Conservation (phyloP, 305 asterid species). For the Rubia peregrina region DNA sequence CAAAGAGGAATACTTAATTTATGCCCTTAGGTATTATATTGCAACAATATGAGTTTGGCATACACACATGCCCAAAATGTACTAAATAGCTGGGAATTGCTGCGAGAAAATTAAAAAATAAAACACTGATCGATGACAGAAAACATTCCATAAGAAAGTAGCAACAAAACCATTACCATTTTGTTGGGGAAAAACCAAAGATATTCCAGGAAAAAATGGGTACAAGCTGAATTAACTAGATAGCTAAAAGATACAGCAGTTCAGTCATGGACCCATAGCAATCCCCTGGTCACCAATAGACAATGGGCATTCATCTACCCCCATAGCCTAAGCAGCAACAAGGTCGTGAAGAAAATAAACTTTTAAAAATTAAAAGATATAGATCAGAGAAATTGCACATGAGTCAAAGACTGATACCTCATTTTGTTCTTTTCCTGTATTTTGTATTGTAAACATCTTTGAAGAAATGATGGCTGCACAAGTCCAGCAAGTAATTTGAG, state of each 20-base stretch:
- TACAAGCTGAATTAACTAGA: background rate
- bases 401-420: constrained; percentile 35
- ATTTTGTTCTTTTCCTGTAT: constrained; percentile 74
- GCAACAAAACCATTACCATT: background rate
- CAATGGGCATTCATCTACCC: background rate
- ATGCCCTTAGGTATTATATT: background rate
- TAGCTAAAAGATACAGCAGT: background rate
- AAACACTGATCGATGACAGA: background rate
- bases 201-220: background rate
- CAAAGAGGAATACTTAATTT: background rate
- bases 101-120: background rate
- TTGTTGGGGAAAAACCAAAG: background rate
- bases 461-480: constrained; percentile 85
- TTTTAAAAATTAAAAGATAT: background rate
- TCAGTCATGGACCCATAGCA: background rate
- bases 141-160: background rate
- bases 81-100: background rate
- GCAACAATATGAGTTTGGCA: background rate
- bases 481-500: constrained; percentile 31
- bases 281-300: background rate
- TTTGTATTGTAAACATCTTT: constrained; percentile 78
- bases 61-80: background rate
- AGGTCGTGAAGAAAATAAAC: background rate
- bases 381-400: background rate
- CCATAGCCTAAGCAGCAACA: background rate